phyloP scores from a whole-genome alignment of 2,329 filamentous ascomycete species.

The Stagonosporopsis chrysanthemi region DNA sequence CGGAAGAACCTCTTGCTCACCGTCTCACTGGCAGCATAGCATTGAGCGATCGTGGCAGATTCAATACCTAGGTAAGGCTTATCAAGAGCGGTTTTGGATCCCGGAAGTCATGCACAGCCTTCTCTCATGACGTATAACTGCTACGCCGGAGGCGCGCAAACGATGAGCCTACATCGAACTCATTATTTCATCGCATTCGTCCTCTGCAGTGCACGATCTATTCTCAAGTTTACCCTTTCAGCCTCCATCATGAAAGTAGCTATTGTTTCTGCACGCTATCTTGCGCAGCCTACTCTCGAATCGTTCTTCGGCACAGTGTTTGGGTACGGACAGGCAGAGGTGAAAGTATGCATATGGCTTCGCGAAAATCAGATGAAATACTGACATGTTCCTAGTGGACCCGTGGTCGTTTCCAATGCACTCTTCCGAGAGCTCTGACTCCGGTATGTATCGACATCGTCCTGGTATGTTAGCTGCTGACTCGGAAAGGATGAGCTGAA shows the following conservation, averaged over 20 bases:
- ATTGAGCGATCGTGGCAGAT: no score
- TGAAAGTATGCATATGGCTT: conserved; percentile 4
- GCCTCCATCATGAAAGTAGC: conserved; percentile 2
- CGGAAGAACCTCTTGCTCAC: no score
- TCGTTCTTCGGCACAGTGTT: conserved; percentile 11
- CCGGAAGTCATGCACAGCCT: no score
- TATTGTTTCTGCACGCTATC: conserved; percentile 19
- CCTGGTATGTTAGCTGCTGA: neutral
- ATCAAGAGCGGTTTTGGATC: no score
- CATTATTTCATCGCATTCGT: no score
- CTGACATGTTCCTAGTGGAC: conserved; percentile 6
- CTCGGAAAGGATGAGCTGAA: conserved; percentile 12
- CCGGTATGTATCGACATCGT: neutral
- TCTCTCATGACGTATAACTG: no score
- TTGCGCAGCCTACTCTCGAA: conserved; percentile 15
- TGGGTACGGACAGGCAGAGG: conserved; percentile 10
- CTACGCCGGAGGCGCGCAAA: no score
- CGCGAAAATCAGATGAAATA: neutral
- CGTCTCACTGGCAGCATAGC: no score
- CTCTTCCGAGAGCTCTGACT: conserved; percentile 16
- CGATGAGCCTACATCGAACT: no score
- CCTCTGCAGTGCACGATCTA: no score
- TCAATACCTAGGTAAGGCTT: no score
- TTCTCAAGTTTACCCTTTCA: neutral
- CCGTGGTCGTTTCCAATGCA: conserved; percentile 22